Evolutionary conservation across 805 yeast genomes (phyloP).

Genomic region (Zygosaccharomyces lentus): DNA sequence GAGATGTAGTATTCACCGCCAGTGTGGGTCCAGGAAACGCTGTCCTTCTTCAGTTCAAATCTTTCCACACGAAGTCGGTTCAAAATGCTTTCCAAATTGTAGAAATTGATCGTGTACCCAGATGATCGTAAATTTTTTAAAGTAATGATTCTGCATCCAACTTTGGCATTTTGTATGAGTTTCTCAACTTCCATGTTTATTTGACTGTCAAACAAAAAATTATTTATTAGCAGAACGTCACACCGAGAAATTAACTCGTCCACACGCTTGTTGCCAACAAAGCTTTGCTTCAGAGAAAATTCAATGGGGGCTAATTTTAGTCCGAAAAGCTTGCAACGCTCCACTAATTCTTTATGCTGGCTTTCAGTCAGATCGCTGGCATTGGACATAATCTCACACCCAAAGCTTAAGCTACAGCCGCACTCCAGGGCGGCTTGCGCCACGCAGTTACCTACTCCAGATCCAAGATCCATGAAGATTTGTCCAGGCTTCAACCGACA

Average conservation of each 20-base stretch:
- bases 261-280: constrained; percentile 61
- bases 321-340: constrained; percentile 61
- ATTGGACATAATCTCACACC: constrained; percentile 84
- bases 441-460: constrained; percentile 91
- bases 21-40: constrained; percentile 85
- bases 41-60: constrained; percentile 57
- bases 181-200: constrained; percentile 65
- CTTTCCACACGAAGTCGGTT: constrained; percentile 62
- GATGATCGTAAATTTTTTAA: constrained; percentile 76
- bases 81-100: constrained; percentile 52
- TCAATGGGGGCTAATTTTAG: constrained; percentile 51
- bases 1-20: constrained; percentile 76
- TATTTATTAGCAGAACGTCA: constrained; percentile 74
- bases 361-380: constrained; percentile 64
- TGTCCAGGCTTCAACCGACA: constrained; percentile 51
- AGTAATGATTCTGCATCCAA: constrained; percentile 76
- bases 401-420: constrained; percentile 73
- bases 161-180: constrained; percentile 56
- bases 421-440: constrained; percentile 84
- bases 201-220: constrained; percentile 75
- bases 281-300: constrained; percentile 64
- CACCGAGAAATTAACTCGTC: constrained; percentile 50
- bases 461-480: constrained; percentile 82
- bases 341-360: constrained; percentile 56
- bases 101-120: constrained; percentile 56